Evolutionary conservation across 176 grass and related monocot genomes (phyloP).

Genomic region (Oryza glumipatula): DNA sequence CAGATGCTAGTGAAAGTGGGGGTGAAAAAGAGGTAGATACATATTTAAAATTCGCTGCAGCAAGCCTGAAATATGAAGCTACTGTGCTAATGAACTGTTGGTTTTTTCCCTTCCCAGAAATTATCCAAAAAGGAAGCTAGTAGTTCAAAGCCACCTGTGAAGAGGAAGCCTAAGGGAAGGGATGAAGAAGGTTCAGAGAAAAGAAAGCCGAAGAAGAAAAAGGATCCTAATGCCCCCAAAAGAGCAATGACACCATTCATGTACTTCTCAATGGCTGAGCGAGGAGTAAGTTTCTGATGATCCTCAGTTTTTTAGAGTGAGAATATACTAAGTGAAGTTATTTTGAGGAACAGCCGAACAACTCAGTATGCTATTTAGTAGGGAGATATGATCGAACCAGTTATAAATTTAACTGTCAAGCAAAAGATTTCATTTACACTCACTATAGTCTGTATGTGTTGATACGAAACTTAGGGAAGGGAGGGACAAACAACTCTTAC

Average conservation of each 20-base stretch:
- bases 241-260: conserved; percentile 91
- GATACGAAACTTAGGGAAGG: background rate
- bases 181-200: conserved; percentile 85
- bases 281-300: conserved; percentile 62
- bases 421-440: background rate
- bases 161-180: conserved; percentile 74
- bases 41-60: conserved; percentile 26
- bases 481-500: background rate
- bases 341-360: conserved; percentile 19
- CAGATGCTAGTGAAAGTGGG: conserved; percentile 90
- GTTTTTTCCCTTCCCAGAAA: conserved; percentile 52
- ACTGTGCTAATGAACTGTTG: conserved; percentile 25
- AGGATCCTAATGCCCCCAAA: conserved; percentile 97
- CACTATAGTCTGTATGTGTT: background rate
- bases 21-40: conserved; percentile 73
- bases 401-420: background rate
- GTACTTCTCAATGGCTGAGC: conserved; percentile 95
- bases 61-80: conserved; percentile 11
- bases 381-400: background rate
- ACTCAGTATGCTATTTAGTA: background rate
- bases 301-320: background rate
- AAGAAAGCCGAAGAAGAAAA: conserved; percentile 88
- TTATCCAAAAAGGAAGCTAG: conserved; percentile 75
- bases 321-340: background rate
- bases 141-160: conserved; percentile 68